Percentiles rank a stretch among this genome's conserved stretches.
phyloP scores from a whole-genome alignment of 202 grass and related monocot genomes.

The Eragrostis tef region DNA sequence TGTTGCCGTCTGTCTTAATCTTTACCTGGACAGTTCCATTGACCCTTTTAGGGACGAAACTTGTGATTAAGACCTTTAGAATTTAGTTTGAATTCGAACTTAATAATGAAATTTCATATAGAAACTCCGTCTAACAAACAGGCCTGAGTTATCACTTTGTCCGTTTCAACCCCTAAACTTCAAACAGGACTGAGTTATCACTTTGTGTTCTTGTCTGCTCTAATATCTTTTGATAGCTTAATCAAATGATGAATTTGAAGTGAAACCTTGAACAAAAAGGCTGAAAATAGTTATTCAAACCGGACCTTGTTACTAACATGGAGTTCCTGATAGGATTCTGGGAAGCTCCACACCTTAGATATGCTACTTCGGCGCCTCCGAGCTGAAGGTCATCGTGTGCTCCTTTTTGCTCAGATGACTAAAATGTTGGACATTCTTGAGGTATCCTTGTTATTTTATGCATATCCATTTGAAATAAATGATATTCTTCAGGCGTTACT shows the following conservation, averaged over 20 bases:
- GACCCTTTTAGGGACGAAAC: not conserved
- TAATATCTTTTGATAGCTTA: constrained; percentile 23
- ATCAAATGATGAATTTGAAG: constrained; percentile 15
- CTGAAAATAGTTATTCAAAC: not conserved
- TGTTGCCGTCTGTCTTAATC: constrained; percentile 9
- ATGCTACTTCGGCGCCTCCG: constrained; percentile 81
- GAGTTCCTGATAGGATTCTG: constrained; percentile 77
- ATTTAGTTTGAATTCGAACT: constrained; percentile 4
- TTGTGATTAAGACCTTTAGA: not conserved
- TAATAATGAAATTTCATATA: not conserved
- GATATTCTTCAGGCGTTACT: constrained; percentile 21
- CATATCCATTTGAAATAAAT: not conserved
- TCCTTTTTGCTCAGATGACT: constrained; percentile 99
- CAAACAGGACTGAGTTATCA: not conserved
- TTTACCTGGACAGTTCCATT: constrained; percentile 19
- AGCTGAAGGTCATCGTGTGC: constrained; percentile 92
- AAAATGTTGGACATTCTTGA: constrained; percentile 99
- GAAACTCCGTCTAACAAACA: not conserved
- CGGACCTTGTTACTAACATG: constrained; percentile 40
- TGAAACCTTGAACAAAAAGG: constrained; percentile 1
- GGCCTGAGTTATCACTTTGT: not conserved
- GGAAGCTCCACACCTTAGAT: constrained; percentile 95
- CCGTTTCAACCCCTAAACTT: no score
- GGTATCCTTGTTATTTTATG: constrained; percentile 58
- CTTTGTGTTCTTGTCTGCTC: not conserved